Percentiles rank a stretch among this genome's conserved stretches.
These are phyloP conservation scores for Sarocladium brachiariae DNA, from an alignment of 2,329 filamentous ascomycete genomes.

Conservation along the genomic window DNA sequence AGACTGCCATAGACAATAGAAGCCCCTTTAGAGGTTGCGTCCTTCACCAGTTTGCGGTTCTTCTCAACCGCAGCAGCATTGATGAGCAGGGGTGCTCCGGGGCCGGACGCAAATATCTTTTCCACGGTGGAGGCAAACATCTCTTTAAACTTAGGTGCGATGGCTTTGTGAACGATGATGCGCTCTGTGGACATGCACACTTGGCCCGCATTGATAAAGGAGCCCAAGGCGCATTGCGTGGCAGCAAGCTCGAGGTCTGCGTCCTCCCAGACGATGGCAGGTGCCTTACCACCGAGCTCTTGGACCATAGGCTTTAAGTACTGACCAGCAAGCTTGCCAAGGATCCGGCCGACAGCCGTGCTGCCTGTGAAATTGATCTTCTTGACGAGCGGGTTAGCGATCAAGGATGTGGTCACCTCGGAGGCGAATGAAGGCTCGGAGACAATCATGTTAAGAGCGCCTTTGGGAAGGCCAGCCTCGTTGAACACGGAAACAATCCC, in stretches of 20 bases:
- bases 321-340: constrained; percentile 63
- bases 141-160: constrained; percentile 39
- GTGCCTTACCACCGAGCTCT: constrained; percentile 78
- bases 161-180: constrained; percentile 50
- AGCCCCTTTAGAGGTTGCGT: constrained; percentile 63
- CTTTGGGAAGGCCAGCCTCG: constrained; percentile 69
- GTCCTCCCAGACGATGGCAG: constrained; percentile 72
- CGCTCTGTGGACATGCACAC: constrained; percentile 83
- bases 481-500: constrained; percentile 57
- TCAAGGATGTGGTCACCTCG: constrained; percentile 58
- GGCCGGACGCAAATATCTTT: constrained; percentile 43
- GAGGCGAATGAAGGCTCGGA: constrained; percentile 59
- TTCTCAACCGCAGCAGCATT: constrained; percentile 58
- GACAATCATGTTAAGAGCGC: constrained; percentile 68
- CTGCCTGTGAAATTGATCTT: constrained; percentile 87
- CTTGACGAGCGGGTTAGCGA: constrained; percentile 59
- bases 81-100: constrained; percentile 63
- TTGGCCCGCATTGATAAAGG: constrained; percentile 70
- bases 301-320: constrained; percentile 73
- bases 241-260: constrained; percentile 70
- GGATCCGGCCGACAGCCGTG: constrained; percentile 65
- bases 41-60: constrained; percentile 58
- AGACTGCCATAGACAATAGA: constrained; percentile 35
- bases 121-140: constrained; percentile 33
- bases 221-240: constrained; percentile 57